These are phyloP conservation scores for Rhizopus microsporus DNA, from an alignment of 371 early-diverging fungal genomes.

Conservation along the genomic window DNA sequence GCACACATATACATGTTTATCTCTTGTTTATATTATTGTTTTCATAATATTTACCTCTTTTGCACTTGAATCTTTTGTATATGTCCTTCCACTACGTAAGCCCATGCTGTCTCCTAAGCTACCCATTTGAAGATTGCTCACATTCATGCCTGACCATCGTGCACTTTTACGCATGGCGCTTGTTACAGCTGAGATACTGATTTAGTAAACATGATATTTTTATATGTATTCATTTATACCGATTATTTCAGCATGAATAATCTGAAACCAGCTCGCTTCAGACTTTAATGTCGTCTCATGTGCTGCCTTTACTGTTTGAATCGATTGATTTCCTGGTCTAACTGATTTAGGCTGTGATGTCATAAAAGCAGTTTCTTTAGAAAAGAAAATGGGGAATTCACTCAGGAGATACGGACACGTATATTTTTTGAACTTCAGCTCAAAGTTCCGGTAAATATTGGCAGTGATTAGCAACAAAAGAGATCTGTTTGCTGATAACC, in stretches of 20 bases:
- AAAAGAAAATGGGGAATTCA: too few relatives aligned
- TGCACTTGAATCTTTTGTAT: constrained; percentile 17
- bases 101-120: constrained; percentile 70
- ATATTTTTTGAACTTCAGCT: too few relatives aligned
- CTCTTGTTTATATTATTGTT: constrained; percentile 2
- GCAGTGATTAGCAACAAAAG: too few relatives aligned
- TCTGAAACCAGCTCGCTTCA: constrained; percentile 73
- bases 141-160: constrained; percentile 77
- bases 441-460: too few relatives aligned
- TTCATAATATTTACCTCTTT: constrained; percentile 14
- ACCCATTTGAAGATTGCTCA: constrained; percentile 64
- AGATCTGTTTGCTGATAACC: too few relatives aligned
- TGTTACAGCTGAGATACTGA: constrained; percentile 53
- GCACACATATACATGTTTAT: not conserved
- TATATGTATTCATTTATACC: constrained; percentile 24
- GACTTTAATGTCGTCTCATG: constrained; percentile 27
- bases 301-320: not conserved
- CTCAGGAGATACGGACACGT: too few relatives aligned
- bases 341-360: too few relatives aligned
- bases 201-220: not conserved
- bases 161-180: constrained; percentile 87
- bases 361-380: too few relatives aligned
- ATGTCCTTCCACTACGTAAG: constrained; percentile 51
- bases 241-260: constrained; percentile 81
- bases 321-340: not conserved